Base-by-base conservation (phyloP, 805 yeast species). In the Teunomyces atbi region DNA sequence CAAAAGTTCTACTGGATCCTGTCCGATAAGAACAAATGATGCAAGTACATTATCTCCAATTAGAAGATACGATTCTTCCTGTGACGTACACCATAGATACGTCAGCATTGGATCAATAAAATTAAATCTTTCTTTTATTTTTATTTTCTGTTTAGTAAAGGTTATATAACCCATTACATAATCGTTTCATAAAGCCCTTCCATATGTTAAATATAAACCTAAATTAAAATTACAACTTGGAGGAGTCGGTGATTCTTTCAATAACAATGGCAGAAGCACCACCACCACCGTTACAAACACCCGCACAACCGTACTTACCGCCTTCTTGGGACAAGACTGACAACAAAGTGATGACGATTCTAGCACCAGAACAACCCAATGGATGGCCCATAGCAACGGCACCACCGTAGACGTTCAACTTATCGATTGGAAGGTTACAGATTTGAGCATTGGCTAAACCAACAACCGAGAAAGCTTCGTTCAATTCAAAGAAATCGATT, bases 271-370 rank as follows among this genome's bases (percentile, higher is more conserved):
- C 84, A 46, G 96, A 86, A 42, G 97, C 98, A 66, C 99, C 99
- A 66, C 99, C 99, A 62, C 99, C 99, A 76, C 99, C 99, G 69
- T 94, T 94, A 79, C 99, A 94, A 64, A 94, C 85, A 67, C 89
- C 97, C 60, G 97, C 97, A 56, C 83, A 89, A 67, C 99, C 99
- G 57, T 83, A 68, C 73, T 85, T 89, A 52, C 77, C 77, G 49
- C 71, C 73, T 76, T 94, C 98, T 74, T 92, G 97, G 32, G 69
- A 55, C 63, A 94, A 80, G 13, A 91, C 90, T 42, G 89, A 80
- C 48, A 83, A 60, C 68, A 94, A 78, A 23, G 99, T 94, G 55
- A 89, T 91, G 47, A 94, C 81, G 60, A 94, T 80, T 77, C 97
- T 81, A 40, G 96, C 95, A 69, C 97, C 97, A n/a, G 96, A 87